These are phyloP conservation scores for Aureobasidium namibiae DNA, from an alignment of 2,329 filamentous ascomycete species.

Conservation along the genomic window DNA sequence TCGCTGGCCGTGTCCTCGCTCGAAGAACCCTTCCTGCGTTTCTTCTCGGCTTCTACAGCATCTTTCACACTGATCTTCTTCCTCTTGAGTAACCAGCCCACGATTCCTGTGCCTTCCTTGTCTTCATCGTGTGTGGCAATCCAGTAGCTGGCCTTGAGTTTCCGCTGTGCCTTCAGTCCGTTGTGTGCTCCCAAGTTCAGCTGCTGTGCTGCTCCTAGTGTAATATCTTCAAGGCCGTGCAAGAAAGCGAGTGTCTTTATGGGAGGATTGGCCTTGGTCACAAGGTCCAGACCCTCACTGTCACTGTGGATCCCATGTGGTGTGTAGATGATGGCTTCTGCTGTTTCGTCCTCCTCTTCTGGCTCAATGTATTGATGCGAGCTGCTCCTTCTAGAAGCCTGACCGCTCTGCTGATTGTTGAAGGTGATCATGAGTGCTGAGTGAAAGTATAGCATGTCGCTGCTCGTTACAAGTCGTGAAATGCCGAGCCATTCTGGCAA, in stretches of 20 bases:
- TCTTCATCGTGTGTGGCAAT: conserved; percentile 58
- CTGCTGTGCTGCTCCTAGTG: conserved; percentile 42
- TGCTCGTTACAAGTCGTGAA: conserved; percentile 45
- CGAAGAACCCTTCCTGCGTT: conserved; percentile 36
- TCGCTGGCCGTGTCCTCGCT: conserved; percentile 22
- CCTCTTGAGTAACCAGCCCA: conserved; percentile 42
- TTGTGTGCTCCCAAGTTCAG: conserved; percentile 58
- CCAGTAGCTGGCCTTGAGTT: conserved; percentile 53
- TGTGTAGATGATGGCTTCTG: conserved; percentile 55
- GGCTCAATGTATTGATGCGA: conserved; percentile 16
- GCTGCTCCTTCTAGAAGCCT: conserved; percentile 22
- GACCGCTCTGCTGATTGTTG: conserved; percentile 21
- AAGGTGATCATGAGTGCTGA: conserved; percentile 54
- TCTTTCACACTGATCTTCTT: conserved; percentile 37
- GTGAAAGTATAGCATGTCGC: conserved; percentile 53
- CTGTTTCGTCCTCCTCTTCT: conserved; percentile 26
- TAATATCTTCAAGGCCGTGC: conserved; percentile 57
- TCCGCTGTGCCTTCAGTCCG: conserved; percentile 47
- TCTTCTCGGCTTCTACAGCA: conserved; percentile 39
- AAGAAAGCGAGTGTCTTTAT: conserved; percentile 51
- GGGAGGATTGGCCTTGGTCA: conserved; percentile 37
- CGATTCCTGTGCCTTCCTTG: conserved; percentile 50
- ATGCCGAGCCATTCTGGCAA: conserved; percentile 57
- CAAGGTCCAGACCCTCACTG: conserved; percentile 32
- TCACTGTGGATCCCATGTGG: conserved; percentile 52